Conservation (phyloP, 257 asterid genomes). For the Nicotiana paniculata region DNA sequence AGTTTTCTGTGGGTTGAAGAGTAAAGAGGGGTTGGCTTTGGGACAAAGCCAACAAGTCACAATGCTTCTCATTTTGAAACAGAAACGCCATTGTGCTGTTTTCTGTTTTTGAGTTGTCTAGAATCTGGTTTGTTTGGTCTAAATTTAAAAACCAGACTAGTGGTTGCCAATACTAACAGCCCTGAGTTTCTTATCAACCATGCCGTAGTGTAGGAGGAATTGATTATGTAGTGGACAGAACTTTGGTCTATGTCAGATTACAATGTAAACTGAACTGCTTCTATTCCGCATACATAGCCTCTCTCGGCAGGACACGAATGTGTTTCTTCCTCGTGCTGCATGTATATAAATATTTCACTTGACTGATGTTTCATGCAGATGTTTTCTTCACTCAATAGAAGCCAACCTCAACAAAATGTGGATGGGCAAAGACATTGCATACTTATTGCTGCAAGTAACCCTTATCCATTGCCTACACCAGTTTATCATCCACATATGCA, state of each 20-base stretch:
- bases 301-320: background rate
- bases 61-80: background rate
- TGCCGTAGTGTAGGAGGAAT: background rate
- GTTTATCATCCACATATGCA: constrained; percentile 57
- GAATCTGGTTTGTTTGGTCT: background rate
- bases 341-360: background rate
- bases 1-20: background rate
- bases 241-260: background rate
- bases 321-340: background rate
- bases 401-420: constrained; percentile 47
- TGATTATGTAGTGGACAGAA: background rate
- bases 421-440: constrained; percentile 81
- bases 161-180: background rate
- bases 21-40: background rate
- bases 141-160: background rate
- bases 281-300: background rate
- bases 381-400: constrained; percentile 54
- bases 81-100: background rate
- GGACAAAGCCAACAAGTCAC: background rate
- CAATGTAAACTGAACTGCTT: background rate
- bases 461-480: constrained; percentile 73
- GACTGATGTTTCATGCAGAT: constrained; percentile 39
- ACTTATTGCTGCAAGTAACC: constrained; percentile 91
- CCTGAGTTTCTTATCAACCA: background rate
- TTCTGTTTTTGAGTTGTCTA: background rate